Evolutionary conservation across 192 early-diverging fungal genomes (phyloP), one percentile per base, ranked within the genome.

Genomic region (Thamnidium elegans): DNA sequence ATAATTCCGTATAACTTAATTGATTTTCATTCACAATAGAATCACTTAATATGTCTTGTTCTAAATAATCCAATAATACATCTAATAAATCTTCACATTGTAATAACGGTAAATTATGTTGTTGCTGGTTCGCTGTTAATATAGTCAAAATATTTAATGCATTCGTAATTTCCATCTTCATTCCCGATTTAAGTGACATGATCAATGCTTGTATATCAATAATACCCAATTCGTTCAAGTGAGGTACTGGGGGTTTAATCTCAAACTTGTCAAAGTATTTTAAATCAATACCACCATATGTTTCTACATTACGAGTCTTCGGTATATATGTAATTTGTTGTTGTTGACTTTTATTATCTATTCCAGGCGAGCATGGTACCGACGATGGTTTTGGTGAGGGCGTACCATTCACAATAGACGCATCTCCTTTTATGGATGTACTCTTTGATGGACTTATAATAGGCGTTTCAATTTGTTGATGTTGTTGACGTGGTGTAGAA

Each of bases 181-280:
- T 83, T 15, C 86, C 86, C 4, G 87, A 90, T 67, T 90, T 89
- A 6, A 94, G 78, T 26, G 90, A 86, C 84, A 94, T 87, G 7
- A 85, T 85, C 45, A 94, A 70, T 3, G 87, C 86, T 23, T 86
- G 87, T n/a, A 92, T 79, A 62, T 92, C 89, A 9, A 90, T 79
- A 19, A 83, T 69, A 53, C 86, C 88, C 42, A 86, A 60, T 54
- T 81, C 75, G 15, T 69, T 69, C 17, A 82, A 65, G 17, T 67
- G 76, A 19, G 88, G 86, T 23, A 82, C 58, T 30, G 71, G 75
- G 0, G 77, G 73, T 7, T 74, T 82, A 11, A 85, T 73, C 13
- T 77, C 72, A 55, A 79, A 78, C 58, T 80, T 80, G 26, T 82
- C 73, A 59, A 85, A 74, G 19, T 81, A 72, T 67, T 86, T 80